Conservation (phyloP, 2,329 filamentous ascomycete genomes). For the Ophiosphaerella herpotricha region DNA sequence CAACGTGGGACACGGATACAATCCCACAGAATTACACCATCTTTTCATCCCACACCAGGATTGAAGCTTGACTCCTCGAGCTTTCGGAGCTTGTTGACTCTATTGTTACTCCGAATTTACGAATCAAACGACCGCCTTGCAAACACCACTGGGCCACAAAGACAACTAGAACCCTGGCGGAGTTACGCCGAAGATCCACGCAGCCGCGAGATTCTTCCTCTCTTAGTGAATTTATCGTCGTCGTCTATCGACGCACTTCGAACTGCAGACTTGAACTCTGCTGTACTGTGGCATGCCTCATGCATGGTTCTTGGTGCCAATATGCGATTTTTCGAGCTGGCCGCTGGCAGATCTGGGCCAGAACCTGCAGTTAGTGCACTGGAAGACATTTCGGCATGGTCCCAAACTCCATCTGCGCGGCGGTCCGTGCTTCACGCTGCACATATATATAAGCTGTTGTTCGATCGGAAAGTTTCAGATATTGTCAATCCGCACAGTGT, state of each 20-base stretch:
- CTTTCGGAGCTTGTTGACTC: constrained; percentile 37
- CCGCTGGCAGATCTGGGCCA: constrained; percentile 56
- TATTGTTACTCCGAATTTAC: constrained; percentile 39
- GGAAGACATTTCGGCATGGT: constrained; percentile 57
- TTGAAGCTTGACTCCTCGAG: constrained; percentile 37
- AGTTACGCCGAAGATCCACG: constrained; percentile 55
- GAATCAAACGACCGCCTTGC: constrained; percentile 42
- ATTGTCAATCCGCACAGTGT: constrained; percentile 58
- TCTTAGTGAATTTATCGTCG: constrained; percentile 44
- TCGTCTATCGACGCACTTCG: constrained; percentile 51
- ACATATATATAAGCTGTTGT: constrained; percentile 57
- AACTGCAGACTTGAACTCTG: constrained; percentile 54
- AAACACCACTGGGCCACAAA: constrained; percentile 28
- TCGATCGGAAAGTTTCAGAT: constrained; percentile 58
- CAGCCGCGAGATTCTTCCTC: constrained; percentile 47
- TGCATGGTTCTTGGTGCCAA: constrained; percentile 59
- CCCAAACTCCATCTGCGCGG: constrained; percentile 55
- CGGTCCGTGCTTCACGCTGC: constrained; percentile 58
- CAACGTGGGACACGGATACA: constrained; percentile 37
- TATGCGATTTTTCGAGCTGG: constrained; percentile 58
- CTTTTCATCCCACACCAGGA: constrained; percentile 38
- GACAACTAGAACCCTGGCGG: constrained; percentile 43
- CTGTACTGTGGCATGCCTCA: constrained; percentile 59
- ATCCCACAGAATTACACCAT: constrained; percentile 39
- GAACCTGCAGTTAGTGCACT: constrained; percentile 54